Evolutionary conservation across 495 filamentous ascomycete genomes (phyloP), one percentile per base, ranked within the genome.

Genomic region (Articulospora tetracladia): DNA sequence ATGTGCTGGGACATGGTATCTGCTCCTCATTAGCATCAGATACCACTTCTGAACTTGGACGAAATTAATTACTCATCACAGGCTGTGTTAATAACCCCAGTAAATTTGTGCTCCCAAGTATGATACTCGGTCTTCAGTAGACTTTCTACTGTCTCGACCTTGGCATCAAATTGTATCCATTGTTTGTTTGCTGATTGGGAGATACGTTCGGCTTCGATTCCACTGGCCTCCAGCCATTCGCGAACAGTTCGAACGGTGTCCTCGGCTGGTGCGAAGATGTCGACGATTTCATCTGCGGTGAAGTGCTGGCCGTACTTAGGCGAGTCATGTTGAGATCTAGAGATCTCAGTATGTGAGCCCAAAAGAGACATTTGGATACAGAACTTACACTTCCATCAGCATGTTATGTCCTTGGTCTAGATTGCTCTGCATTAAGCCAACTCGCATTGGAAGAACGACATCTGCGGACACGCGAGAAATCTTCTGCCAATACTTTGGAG

Each of bases 91-190:
- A 74, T 67, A 20, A 75, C 74, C n/a, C 70, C 74, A 36, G 71
- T 74, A 6, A 63, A 59, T n/a, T 52, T 44, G 60, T 87, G 79
- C 59, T 80, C 71, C 65, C 85, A 84, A 44, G 79, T 63, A 59
- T 82, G 78, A 61, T 84, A 88, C 59, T 84, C 72, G 1, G 85
- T 81, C 51, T 77, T 73, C 55, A 88, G 77, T 0, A 88, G 73
- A 7, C 66, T 66, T 59, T 88, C 84, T 1, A 75, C 76, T 61
- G 85, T 82, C 41, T 77, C 68, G 20, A 75, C 63, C 3, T 69
- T 77, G 15, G 79, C 79, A 63, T 83, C 75, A 55, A 85, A 83
- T n/a, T 78, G 64, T 24, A 83, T 66, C 65, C 75, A 79, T 44
- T 68, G 72, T 17, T 72, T 66, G 49, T 80, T 81, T 23, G 76